Base-by-base conservation (phyloP, 2,329 filamentous ascomycete genomes). In the Clonostachys solani region DNA sequence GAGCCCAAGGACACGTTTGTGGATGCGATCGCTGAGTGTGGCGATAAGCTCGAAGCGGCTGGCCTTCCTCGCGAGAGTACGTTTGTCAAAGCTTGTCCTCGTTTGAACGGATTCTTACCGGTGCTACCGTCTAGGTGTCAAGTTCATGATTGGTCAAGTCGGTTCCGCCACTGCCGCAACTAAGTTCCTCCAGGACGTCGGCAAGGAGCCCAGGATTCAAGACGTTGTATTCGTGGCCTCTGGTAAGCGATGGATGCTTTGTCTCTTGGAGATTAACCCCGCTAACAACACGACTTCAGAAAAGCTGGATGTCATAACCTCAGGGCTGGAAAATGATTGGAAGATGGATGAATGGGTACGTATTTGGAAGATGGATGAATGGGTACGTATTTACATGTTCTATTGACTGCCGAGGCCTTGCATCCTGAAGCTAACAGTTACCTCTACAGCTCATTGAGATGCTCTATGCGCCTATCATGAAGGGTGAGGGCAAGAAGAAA, bases 121-220 rank as follows among this genome's bases (percentile, higher is more conserved):
- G 34, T 23, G 34, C 15, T 33, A 18, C 35, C 29, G 17, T 29
- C n/a, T 38, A 46, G 44, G 44, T 40, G 44, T 46, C 15, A 46
- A 46, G 29, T 46, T 46, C 23, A 46, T 40, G 36, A 40, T 46
- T 46, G 44, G 44, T 17, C 44, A 41, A 23, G 23, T 46, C 29
- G 44, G 44, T 9, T 7, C 34, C 10, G 44, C 19, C 7, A 40
- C 5, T 4, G 17, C n/a, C 6, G 34, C 44, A 13, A 41, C 44
- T 10, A 19, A 18, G 36, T 46, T 46, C 18, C 44, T 46, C 8
- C n/a, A 46, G 33, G 35, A 37, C 13, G 6, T 37, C 12, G 6
- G 35, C 35, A 13, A 16, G 12, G 35, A 37, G 12, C 5, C 35
- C 12, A 37, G 35, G 16, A 37, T 37, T 16, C 13, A 37, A 16